Evolutionary conservation across 2,329 filamentous ascomycete genomes (phyloP), one percentile per base, ranked within the genome.

Genomic region (Colletotrichum sp.): DNA sequence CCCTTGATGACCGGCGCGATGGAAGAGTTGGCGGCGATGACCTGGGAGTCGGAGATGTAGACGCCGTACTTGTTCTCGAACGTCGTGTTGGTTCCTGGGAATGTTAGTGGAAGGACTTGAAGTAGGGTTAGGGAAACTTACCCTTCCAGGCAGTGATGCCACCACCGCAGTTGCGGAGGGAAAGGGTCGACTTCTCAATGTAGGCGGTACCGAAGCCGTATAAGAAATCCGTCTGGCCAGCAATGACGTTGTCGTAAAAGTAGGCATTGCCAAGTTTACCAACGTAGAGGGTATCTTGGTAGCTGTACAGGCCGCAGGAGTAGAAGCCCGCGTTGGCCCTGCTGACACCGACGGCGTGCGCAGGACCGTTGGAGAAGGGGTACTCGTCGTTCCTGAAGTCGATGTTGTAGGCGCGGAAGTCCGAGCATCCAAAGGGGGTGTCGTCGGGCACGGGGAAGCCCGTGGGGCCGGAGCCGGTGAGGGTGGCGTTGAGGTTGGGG

Each of bases 61-160:
- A 92, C 89, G 10, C 93, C 92, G 81, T 93, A 94, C 79, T 92
- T 92, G 83, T 94, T 94, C 7, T 83, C 81, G 68, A 92, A 93
- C 0, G 92, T 93, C 0, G 92, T 94, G 82, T 93, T 93, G 1
- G 90, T 83, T 4, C 86, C 82, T 79, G 1, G 4, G 16, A 59
- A 12, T 32, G 63, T 76, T n/a, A 76, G 62, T 55, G 24, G 18
- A n/a, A n/a, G 18, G 12, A 18, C 13, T n/a, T 44, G 3, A 39
- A 63, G 10, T 6, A 13, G 4, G 2, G 8, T 6, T 6, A 13
- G 16, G 12, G 32, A 44, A 18, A 59, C 36, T 21, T 60, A 72
- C 90, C 92, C 80, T 94, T 94, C 93, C 92, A 94, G 0, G 93
- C 92, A 0, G 91, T 93, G 70, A 94, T 91, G 13, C 92, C 93